Evolutionary conservation across 495 filamentous ascomycete species (phyloP), one percentile per base, ranked within the genome.

Genomic region (Glarea lozoyensis): DNA sequence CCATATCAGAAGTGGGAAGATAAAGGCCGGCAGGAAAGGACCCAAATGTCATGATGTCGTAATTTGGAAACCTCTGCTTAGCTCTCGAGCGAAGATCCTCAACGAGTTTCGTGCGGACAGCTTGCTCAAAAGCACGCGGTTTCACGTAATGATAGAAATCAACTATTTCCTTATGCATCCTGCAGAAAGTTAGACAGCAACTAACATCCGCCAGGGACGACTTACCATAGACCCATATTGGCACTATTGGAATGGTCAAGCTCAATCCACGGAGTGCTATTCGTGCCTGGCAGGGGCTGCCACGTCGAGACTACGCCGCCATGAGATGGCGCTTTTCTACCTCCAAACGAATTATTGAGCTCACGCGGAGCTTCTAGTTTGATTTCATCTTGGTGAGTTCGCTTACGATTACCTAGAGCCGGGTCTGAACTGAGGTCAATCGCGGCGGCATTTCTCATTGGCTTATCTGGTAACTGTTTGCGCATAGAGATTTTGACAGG

Each of bases 11-110:
- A 1, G 80, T 92, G 0, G 92, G 92, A 3, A 98, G 73, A 56
- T 95, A 97, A 10, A 96, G 67, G 0, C 86, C 87, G 7, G 86
- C 86, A 11, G 86, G 84, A 52, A 88, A 98, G 0, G 92, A 97
- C 12, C 92, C 92, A 61, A 97, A 98, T 9, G 79, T 68, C 15
- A 71, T 67, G 1, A 96, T 59, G 29, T 79, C 66, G 17, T 76
- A 70, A 29, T 75, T 70, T 3, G 62, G 54, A 50, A 74, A 60
- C 15, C 41, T 61, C 25, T 65, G 63, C 50, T 88, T 70, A 3
- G 71, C 61, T 20, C 48, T 43, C 20, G 75, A 62, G 1, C 86
- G 49, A 13, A 90, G 73, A 3, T 73, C 55, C 2, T 60, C 49
- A 11, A 97, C 63, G n/a, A 98, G 59, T 24, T 86, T 74, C 10